phyloP scores from a whole-genome alignment of 768 basidiomycete genomes.

The Bullera alba region DNA sequence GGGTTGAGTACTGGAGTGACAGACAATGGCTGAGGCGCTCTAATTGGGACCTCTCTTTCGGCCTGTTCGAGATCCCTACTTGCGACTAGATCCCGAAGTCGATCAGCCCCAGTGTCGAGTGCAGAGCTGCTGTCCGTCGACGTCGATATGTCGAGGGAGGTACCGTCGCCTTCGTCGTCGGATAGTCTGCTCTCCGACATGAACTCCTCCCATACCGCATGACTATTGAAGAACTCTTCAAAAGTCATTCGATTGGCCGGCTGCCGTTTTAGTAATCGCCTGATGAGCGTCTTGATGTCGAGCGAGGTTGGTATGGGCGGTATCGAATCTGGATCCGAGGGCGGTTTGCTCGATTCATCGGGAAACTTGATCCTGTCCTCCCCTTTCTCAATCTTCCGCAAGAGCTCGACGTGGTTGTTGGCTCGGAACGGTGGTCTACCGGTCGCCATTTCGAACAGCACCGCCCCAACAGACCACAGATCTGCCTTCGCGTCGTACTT shows the following conservation, averaged over 20 bases:
- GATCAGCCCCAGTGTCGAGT: constrained; percentile 1
- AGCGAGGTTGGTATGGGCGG: constrained; percentile 54
- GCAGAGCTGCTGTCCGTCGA: constrained; percentile 29
- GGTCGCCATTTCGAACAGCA: constrained; percentile 89
- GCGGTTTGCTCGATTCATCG: constrained; percentile 65
- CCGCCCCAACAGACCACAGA: constrained; percentile 96
- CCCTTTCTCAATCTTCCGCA: constrained; percentile 86
- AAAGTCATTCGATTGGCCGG: constrained; percentile 80
- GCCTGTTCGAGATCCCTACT: constrained; percentile 12
- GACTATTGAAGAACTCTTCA: constrained; percentile 87
- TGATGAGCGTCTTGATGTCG: constrained; percentile 83
- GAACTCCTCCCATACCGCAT: constrained; percentile 49
- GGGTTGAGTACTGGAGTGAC: constrained; percentile 26
- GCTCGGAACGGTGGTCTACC: constrained; percentile 93
- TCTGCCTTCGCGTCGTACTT: constrained; percentile 98
- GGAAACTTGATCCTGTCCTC: constrained; percentile 82
- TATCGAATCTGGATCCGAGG: constrained; percentile 43
- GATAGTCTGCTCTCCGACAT: constrained; percentile 48
- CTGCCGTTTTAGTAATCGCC: constrained; percentile 70
- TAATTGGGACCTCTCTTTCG: constrained; percentile 7
- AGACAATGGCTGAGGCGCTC: constrained; percentile 22
- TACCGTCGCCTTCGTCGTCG: constrained; percentile 51
- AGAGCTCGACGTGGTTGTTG: constrained; percentile 87
- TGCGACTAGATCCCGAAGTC: constrained; percentile 11
- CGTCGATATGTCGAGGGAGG: constrained; percentile 27